Base-by-base conservation (phyloP, 805 yeast species). In the Candida sanyiensis region DNA sequence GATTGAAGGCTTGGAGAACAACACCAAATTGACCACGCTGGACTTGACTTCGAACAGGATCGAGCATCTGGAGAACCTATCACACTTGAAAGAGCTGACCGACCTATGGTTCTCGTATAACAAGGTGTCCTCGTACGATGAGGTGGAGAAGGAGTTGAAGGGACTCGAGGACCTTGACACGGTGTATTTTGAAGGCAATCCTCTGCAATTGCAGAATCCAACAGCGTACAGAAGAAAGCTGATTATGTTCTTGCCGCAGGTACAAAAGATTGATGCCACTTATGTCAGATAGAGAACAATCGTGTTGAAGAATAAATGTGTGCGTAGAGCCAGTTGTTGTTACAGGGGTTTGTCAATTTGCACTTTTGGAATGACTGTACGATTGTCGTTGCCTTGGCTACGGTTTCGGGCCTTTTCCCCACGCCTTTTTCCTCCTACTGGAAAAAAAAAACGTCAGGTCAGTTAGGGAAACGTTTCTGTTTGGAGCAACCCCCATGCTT, bases 91-190 rank as follows among this genome's bases (percentile, higher is more conserved):
- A 1, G 54, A 80, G n/a, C 67, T 93, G 42, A 88, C 96, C 7
- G 99, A 93, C 60, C 66, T 93, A 38, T 93, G 99, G 98, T 87
- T 94, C 19, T 83, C 96, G 0, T 75, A 76, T 52, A 93, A 90
- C 59, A 60, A 73, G 50, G 59, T 93, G 17, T 72, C 75, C 24
- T 67, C 75, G 28, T 89, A 84, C 59, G 77, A 79, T 24, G 80
- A 86, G 37, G 63, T 93, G 33, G 79, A 76, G 37, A 58, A 70
- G 16, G 80, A 86, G 55, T 69, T 93, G 43, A 76, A 78, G 11
- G 64, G 65, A 28, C 64, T 86, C 37, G 73, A 76, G 2, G 66
- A 72, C 6, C 66, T 93, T 38, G 95, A 87, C 37, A 87, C 96
- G 0, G 95, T 93, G 5, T 93, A 93, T 57, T 77, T 93, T 47